These are phyloP conservation scores for Jackrogersella minutella DNA, from an alignment of 495 filamentous ascomycete genomes.

Conservation along the genomic window DNA sequence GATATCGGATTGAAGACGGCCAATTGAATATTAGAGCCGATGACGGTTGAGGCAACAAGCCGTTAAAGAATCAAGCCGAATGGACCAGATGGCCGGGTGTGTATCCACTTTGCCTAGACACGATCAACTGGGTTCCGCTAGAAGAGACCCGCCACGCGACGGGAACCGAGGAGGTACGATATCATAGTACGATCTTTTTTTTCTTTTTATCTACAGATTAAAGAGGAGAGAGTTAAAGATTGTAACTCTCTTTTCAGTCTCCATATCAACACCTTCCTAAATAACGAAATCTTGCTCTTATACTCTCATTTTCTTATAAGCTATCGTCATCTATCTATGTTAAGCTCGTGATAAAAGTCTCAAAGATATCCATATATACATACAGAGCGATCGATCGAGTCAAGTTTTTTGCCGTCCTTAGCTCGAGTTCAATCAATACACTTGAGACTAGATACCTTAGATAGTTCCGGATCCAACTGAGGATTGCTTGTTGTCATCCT, in stretches of 20 bases:
- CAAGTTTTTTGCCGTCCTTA: neutral
- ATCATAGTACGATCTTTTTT: too few species aligned
- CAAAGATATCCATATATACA: neutral
- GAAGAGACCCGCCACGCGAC: neutral
- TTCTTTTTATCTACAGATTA: neutral
- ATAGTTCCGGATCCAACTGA: slow-evolving; percentile 9
- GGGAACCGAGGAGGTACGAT: neutral
- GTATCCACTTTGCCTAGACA: slow-evolving; percentile 37
- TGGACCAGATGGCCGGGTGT: slow-evolving; percentile 12
- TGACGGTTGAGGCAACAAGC: slow-evolving; percentile 26
- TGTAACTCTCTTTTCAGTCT: neutral
- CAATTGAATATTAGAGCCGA: slow-evolving; percentile 17
- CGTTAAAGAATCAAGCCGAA: slow-evolving; percentile 27
- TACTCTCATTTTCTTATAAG: slow-evolving; percentile 26
- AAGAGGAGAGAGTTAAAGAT: neutral
- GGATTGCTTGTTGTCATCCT: slow-evolving; percentile 11
- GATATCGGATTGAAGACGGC: slow-evolving; percentile 6
- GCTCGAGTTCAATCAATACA: neutral
- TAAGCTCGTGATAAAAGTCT: neutral
- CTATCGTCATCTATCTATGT: slow-evolving; percentile 6
- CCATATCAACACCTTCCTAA: slow-evolving; percentile 28
- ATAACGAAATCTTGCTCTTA: slow-evolving; percentile 39
- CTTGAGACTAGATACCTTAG: too few species aligned
- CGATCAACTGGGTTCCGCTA: too few species aligned
- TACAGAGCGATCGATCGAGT: neutral